A percentile compares a stretch with the other conserved stretches of the same genome.
These are phyloP conservation scores for Globisporangium spiculum DNA, from an alignment of 352 stramenopile genomes.

Conservation along the genomic window DNA sequence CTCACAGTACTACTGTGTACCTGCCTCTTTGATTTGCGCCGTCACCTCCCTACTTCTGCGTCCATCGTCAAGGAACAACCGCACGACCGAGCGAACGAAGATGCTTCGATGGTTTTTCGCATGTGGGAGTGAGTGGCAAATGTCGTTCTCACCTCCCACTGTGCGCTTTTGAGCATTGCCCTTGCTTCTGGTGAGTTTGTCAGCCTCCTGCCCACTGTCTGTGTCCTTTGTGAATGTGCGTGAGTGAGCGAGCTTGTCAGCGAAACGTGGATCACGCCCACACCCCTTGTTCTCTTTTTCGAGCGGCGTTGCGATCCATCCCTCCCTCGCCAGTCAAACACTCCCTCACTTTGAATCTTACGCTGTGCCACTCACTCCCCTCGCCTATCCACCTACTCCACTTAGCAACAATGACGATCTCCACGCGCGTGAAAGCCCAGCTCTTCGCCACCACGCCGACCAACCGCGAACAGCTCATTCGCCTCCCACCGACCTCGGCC, in stretches of 20 bases:
- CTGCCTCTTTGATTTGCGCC: not conserved
- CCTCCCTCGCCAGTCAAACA: not conserved
- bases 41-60: not conserved
- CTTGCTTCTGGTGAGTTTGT: not conserved
- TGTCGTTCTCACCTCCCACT: not conserved
- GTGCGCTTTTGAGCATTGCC: not conserved
- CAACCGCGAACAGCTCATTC: constrained; percentile 28
- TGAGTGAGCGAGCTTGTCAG: not conserved
- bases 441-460: constrained; percentile 19
- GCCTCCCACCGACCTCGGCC: constrained; percentile 18
- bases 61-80: not conserved
- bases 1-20: not conserved
- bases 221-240: not conserved
- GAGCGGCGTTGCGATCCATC: not conserved
- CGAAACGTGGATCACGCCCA: not conserved
- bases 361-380: not conserved
- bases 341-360: constrained; percentile 15
- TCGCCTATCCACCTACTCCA: not conserved
- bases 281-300: constrained; percentile 1
- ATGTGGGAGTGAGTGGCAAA: not conserved
- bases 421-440: constrained; percentile 23
- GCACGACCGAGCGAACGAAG: not conserved
- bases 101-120: not conserved
- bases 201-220: not conserved
- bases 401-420: constrained; percentile 21